These are phyloP conservation scores for Nakazawaea laoshanensis DNA, from an alignment of 805 yeast genomes.

Conservation along the genomic window DNA sequence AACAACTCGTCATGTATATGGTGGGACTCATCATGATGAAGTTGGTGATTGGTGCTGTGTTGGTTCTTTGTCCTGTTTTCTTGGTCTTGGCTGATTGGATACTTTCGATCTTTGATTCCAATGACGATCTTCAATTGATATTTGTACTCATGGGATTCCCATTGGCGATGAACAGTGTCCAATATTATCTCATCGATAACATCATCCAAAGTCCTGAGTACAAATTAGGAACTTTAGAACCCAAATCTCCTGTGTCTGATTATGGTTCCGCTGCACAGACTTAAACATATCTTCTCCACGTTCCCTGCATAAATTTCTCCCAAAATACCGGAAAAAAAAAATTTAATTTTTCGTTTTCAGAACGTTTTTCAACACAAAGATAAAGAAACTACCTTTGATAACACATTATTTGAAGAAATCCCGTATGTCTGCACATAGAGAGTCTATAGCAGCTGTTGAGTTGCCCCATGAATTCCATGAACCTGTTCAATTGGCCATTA, in stretches of 20 bases:
- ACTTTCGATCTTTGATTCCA: conserved; percentile 73
- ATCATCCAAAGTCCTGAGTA: conserved; percentile 53
- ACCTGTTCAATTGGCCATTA: conserved; percentile 76
- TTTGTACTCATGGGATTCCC: conserved; percentile 84
- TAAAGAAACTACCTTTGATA: too few relatives aligned
- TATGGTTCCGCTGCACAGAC: too few relatives aligned
- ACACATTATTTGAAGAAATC: too few relatives aligned
- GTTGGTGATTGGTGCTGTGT: conserved; percentile 43
- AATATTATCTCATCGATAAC: conserved; percentile 64
- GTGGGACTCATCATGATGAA: conserved; percentile 54
- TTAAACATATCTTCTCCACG: too few relatives aligned
- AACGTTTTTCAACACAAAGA: not conserved
- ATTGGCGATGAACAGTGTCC: conserved; percentile 63
- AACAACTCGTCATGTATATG: conserved; percentile 66
- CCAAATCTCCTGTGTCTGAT: too few relatives aligned
- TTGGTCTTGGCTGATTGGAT: conserved; percentile 66
- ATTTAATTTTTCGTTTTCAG: too few relatives aligned
- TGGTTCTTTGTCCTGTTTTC: conserved; percentile 56
- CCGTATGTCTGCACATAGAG: conserved; percentile 10
- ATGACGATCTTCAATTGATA: conserved; percentile 73
- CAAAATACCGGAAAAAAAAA: too few relatives aligned
- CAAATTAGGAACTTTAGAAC: too few relatives aligned
- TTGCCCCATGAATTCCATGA: conserved; percentile 50
- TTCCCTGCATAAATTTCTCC: too few relatives aligned
- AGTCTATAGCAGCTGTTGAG: conserved; percentile 4